These are phyloP conservation scores for Fraxinus angustifolia DNA, from an alignment of 305 asterid species.

Conservation along the genomic window DNA sequence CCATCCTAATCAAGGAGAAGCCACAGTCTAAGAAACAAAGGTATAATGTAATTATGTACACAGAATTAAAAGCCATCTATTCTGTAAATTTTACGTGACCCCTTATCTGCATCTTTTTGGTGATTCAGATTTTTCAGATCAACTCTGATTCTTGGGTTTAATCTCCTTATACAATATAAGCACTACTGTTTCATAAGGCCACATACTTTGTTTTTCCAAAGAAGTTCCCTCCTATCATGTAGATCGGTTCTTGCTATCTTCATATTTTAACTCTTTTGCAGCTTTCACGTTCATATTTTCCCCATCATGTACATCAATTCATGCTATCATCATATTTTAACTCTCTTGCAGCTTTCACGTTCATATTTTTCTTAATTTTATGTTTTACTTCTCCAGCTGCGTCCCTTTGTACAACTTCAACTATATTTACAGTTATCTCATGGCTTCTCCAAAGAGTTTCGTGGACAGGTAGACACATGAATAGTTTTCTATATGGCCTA, in stretches of 20 bases:
- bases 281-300: conserved; percentile 17
- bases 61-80: not conserved
- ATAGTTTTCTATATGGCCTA: not conserved
- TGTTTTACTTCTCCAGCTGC: conserved; percentile 62
- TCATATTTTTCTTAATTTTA: conserved; percentile 28
- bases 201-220: not conserved
- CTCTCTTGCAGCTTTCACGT: conserved; percentile 15
- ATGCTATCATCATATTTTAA: not conserved
- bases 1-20: not conserved
- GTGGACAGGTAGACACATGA: conserved; percentile 77
- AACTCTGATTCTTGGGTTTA: not conserved
- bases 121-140: not conserved
- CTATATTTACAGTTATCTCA: conserved; percentile 65
- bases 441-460: conserved; percentile 85
- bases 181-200: not conserved
- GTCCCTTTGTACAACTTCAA: conserved; percentile 94
- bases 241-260: not conserved
- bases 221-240: conserved; percentile 1
- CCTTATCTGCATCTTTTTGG: not conserved
- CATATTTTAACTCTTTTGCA: not conserved
- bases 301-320: conserved; percentile 13
- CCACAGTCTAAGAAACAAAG: not conserved
- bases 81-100: not conserved
- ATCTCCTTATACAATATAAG: not conserved
- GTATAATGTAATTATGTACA: not conserved